phyloP scores from a whole-genome alignment of 257 asterid genomes.

The Gentiana dahurica region DNA sequence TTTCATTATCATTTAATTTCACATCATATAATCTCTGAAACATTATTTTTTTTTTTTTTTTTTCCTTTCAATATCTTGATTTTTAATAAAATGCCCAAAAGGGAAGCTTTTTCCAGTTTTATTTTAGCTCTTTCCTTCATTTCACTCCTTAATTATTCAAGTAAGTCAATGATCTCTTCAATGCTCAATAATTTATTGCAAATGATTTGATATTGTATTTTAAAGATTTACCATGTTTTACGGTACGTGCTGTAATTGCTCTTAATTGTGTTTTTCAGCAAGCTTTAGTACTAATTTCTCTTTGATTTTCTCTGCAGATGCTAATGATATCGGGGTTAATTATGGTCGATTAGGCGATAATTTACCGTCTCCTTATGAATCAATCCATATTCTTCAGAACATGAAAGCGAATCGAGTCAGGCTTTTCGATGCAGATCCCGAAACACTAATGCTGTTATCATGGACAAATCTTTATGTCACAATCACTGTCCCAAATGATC shows the following conservation, averaged over 20 bases:
- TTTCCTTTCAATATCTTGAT: too few species aligned
- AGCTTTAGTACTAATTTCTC: too few species aligned
- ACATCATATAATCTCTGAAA: too few species aligned
- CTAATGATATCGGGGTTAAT: constrained; percentile 45
- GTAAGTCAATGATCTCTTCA: constrained; percentile 20
- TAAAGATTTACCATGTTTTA: too few species aligned
- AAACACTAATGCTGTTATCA: constrained; percentile 47
- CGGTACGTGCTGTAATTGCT: too few species aligned
- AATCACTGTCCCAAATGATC: constrained; percentile 45
- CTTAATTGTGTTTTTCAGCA: too few species aligned
- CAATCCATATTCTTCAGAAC: constrained; percentile 32
- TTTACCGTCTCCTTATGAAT: constrained; percentile 42
- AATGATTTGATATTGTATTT: too few species aligned
- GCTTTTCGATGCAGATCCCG: constrained; percentile 58
- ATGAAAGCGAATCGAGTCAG: constrained; percentile 38
- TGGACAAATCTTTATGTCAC: constrained; percentile 42
- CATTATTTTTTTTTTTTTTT: too few species aligned
- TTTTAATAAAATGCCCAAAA: constrained; percentile 10
- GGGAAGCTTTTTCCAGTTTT: constrained; percentile 5
- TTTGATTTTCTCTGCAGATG: constrained; percentile 20
- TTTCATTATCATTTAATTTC: too few species aligned
- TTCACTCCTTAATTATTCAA: constrained; percentile 27
- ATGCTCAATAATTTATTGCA: too few species aligned
- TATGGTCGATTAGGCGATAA: constrained; percentile 51
- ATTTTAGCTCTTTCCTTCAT: constrained; percentile 19